phyloP scores from a whole-genome alignment of 768 basidiomycete genomes.

The Asterophora parasitica region DNA sequence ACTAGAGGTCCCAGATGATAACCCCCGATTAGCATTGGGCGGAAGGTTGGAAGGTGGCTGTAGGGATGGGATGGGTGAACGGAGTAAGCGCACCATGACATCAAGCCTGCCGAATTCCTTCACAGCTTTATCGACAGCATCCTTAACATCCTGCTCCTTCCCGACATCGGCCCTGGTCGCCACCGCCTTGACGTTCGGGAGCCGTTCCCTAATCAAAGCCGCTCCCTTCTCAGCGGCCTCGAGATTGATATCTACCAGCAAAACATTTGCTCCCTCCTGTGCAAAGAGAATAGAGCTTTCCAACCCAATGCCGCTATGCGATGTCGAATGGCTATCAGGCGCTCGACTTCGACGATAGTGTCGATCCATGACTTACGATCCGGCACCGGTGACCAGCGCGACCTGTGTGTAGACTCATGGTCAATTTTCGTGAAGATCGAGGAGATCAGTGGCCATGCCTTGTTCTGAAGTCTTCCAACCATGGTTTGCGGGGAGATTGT shows the following conservation, averaged over 20 bases:
- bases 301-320: constrained; percentile 84
- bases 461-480: constrained; percentile 66
- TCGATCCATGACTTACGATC: constrained; percentile 54
- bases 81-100: constrained; percentile 69
- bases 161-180: constrained; percentile 82
- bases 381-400: constrained; percentile 84
- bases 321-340: constrained; percentile 16
- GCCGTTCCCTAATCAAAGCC: constrained; percentile 56
- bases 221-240: constrained; percentile 66
- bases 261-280: constrained; percentile 85
- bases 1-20: constrained; percentile 40
- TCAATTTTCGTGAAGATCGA: constrained; percentile 1
- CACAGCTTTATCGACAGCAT: constrained; percentile 74
- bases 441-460: constrained; percentile 31
- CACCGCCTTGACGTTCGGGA: constrained; percentile 63
- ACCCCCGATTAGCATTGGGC: not conserved
- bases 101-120: constrained; percentile 90
- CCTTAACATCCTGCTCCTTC: constrained; percentile 83
- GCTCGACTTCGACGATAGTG: not conserved
- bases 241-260: constrained; percentile 86
- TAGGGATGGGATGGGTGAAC: too few relatives aligned
- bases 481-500: constrained; percentile 27
- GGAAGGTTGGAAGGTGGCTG: too few relatives aligned
- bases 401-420: constrained; percentile 35
- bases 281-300: constrained; percentile 96